Evolutionary conservation across 108 stramenopile species (phyloP).

Genomic region (Conticribra guillardii): DNA sequence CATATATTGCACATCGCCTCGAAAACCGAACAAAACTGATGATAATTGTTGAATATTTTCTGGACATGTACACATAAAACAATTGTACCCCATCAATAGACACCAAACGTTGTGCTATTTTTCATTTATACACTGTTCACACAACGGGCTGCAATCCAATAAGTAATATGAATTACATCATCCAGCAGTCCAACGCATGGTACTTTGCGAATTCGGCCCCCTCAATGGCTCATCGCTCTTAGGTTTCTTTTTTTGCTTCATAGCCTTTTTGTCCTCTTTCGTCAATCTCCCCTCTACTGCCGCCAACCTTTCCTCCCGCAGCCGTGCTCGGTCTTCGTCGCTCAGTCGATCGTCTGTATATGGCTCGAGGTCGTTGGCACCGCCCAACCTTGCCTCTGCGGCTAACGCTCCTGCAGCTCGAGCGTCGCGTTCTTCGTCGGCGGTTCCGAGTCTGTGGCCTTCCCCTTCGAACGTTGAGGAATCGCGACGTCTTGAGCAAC

Average conservation of each 20-base stretch:
- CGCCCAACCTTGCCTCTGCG: constrained; percentile 9
- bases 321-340: constrained; percentile 46
- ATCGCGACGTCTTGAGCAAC: constrained; percentile 33
- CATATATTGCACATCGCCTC: too few relatives aligned
- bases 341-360: constrained; percentile 31
- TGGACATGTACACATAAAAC: too few relatives aligned
- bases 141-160: too few relatives aligned
- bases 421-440: constrained; percentile 28
- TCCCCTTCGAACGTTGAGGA: constrained; percentile 26
- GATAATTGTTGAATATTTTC: too few relatives aligned
- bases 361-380: constrained; percentile 19
- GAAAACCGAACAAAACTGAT: too few relatives aligned
- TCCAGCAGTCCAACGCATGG: constrained; percentile 50
- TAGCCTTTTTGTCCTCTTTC: constrained; percentile 43
- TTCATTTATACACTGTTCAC: too few relatives aligned
- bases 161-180: too few relatives aligned
- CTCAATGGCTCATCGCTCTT: constrained; percentile 38
- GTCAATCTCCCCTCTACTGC: constrained; percentile 41
- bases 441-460: constrained; percentile 54
- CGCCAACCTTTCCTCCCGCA: constrained; percentile 41
- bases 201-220: constrained; percentile 44
- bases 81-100: too few relatives aligned
- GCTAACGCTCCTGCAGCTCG: constrained; percentile 18
- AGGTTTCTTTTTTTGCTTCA: constrained; percentile 43
- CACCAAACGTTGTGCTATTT: too few relatives aligned